phyloP scores from a whole-genome alignment of 1,284 basidiomycete genomes.

The Xerocomus amazonicus region DNA sequence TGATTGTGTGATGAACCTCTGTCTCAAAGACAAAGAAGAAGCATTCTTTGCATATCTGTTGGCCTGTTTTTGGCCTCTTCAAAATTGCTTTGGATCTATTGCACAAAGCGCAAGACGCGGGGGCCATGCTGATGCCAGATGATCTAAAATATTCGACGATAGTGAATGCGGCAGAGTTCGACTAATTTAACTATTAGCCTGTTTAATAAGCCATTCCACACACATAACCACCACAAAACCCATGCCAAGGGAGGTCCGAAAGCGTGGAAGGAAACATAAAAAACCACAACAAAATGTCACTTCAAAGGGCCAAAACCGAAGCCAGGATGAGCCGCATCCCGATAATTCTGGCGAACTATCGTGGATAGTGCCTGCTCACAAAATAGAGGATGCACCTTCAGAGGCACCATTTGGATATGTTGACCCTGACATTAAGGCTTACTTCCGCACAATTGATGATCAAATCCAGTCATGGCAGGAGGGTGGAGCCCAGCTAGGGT shows the following conservation, averaged over 20 bases:
- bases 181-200: background rate
- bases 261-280: constrained; percentile 74
- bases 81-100: constrained; percentile 78
- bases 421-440: constrained; percentile 86
- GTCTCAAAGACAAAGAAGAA: constrained; percentile 98
- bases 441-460: constrained; percentile 83
- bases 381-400: constrained; percentile 42
- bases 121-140: constrained; percentile 49
- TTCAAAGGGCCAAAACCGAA: constrained; percentile 15
- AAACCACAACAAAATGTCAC: constrained; percentile 38
- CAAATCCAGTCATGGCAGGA: constrained; percentile 86
- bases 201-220: no score
- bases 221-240: no score
- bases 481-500: constrained; percentile 32
- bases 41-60: constrained; percentile 93
- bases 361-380: constrained; percentile 56
- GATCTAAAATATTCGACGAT: no score
- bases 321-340: constrained; percentile 15
- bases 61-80: constrained; percentile 95
- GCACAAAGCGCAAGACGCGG: constrained; percentile 73
- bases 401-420: constrained; percentile 86
- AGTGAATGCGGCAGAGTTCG: background rate
- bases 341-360: constrained; percentile 44
- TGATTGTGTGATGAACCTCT: constrained; percentile 96
- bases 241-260: constrained; percentile 72